Evolutionary conservation across 306 rosid genomes (phyloP), one percentile per base, ranked within the genome.

Genomic region (Lagenaria siceraria): DNA sequence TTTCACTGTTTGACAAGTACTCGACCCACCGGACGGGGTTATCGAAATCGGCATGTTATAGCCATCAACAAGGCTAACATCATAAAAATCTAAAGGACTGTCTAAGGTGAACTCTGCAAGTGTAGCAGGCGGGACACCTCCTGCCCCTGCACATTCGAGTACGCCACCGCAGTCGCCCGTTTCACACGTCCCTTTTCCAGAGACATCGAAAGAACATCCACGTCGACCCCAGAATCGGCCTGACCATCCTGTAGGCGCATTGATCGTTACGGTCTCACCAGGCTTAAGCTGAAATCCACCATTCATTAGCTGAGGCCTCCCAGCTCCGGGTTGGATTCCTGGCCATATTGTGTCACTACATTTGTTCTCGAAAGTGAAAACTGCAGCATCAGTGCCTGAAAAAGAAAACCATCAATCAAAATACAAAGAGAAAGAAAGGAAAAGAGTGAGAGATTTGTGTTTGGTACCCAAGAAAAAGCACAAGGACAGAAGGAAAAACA

Each of bases 21-120:
- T 85, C 19, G 35, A 86, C 25, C 80, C 89, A 75, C 76, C 87
- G 1, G 4, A 38, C 11, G 58, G 92, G 27, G 79, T 31, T 72
- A 89, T 82, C 8, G 97, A 83, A n/a, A 89, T 14, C 0, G 84
- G 81, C 81, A 89, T 61, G 79, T 87, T 89, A 70, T 86, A 89
- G 43, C 93, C 93, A 48, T 91, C 97, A 38, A 87, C 93, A 24
- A 91, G 92, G 74, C 91, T 91, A 62, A 89, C 78, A 74, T 91
- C 90, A 24, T 89, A 91, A 46, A 81, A 91, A 76, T 87, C 91
- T 35, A 36, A 21, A 0, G 79, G 91, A 77, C 88, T 89, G 74
- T 88, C 88, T 24, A 89, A 85, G 51, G 91, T 89, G 77, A 91
- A 88, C 83, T 91, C 92, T 5, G 89, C 85, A 1, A 91, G 80